Conservation (phyloP, 306 rosid species). For the Glycine tomentella region DNA sequence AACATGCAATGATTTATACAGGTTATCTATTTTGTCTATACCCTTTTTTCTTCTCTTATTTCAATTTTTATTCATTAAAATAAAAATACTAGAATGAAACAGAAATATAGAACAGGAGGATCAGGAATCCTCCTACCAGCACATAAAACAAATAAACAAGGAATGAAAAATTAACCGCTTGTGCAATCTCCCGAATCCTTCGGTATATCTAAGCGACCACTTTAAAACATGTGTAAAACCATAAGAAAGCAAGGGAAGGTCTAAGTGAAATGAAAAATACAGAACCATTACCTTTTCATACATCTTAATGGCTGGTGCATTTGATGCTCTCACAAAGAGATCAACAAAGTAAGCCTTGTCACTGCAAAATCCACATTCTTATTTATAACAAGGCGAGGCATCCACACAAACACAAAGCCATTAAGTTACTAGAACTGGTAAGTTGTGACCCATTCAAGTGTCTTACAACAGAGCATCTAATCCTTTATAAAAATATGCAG, state of each 20-base stretch:
- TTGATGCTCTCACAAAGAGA: conserved; percentile 97
- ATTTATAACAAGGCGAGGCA: conserved; percentile 32
- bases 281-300: conserved; percentile 80
- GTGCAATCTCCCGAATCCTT: conserved; percentile 15
- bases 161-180: background rate
- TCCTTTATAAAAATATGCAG: too few species aligned
- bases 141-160: conserved; percentile 9
- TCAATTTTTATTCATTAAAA: too few species aligned
- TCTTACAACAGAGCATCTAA: background rate
- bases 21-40: too few species aligned
- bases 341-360: conserved; percentile 94
- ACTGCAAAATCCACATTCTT: conserved; percentile 58
- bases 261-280: background rate
- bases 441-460: background rate
- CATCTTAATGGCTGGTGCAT: conserved; percentile 97
- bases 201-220: background rate
- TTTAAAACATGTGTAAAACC: conserved; percentile 23
- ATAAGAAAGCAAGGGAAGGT: conserved; percentile 9
- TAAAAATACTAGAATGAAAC: background rate
- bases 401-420: conserved; percentile 19
- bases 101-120: conserved; percentile 3
- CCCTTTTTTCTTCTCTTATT: too few species aligned
- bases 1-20: too few species aligned
- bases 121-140: conserved; percentile 14
- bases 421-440: background rate